These are phyloP conservation scores for Rhypophila decipiens DNA, from an alignment of 495 filamentous ascomycete genomes.

Conservation along the genomic window DNA sequence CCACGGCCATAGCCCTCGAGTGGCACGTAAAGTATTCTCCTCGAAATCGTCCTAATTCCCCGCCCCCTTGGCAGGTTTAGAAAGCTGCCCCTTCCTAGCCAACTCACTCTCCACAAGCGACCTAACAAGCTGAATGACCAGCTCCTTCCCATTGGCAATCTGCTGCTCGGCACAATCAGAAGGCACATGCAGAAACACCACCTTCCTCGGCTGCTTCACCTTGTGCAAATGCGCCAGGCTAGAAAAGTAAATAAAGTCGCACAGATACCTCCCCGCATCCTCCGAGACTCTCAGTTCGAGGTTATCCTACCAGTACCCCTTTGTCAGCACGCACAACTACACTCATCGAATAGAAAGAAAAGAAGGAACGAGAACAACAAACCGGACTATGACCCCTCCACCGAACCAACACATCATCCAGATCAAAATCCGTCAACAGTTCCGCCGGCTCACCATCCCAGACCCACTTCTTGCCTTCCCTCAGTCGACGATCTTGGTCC, in stretches of 20 bases:
- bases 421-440: slow-evolving; percentile 44
- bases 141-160: slow-evolving; percentile 53
- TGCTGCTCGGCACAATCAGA: slow-evolving; percentile 47
- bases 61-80: too few relatives aligned
- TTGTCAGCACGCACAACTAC: too few relatives aligned
- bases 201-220: slow-evolving; percentile 45
- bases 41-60: too few relatives aligned
- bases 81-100: too few relatives aligned
- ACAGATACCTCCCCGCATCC: slow-evolving; percentile 75
- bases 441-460: slow-evolving; percentile 41
- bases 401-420: slow-evolving; percentile 46
- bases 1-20: too few relatives aligned
- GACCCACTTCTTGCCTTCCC: slow-evolving; percentile 33
- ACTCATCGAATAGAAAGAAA: not conserved
- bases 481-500: slow-evolving; percentile 38
- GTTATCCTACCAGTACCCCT: slow-evolving; percentile 21
- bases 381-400: slow-evolving; percentile 45
- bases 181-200: slow-evolving; percentile 78
- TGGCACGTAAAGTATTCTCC: too few relatives aligned
- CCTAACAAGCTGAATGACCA: slow-evolving; percentile 63
- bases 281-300: slow-evolving; percentile 59
- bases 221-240: slow-evolving; percentile 54
- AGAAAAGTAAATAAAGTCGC: slow-evolving; percentile 82
- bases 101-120: slow-evolving; percentile 50
- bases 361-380: not conserved